Percentiles rank a stretch among this genome's conserved stretches.
Evolutionary conservation across 1,284 basidiomycete genomes (phyloP).

Genomic region (Sanghuangporus weigelae): DNA sequence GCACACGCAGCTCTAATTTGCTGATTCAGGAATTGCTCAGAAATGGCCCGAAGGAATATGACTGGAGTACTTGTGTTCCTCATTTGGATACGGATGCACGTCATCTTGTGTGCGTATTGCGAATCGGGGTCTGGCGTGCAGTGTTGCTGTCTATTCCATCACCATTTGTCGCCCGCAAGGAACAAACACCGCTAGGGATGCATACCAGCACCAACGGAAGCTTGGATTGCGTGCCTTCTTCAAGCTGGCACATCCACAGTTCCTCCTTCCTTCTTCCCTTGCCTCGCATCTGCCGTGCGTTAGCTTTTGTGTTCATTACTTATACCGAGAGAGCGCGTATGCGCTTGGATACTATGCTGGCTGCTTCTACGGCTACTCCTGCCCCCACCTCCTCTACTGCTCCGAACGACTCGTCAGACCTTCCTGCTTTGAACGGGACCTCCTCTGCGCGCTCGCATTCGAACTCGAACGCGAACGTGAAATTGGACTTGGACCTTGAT

Average conservation of each 20-base stretch:
- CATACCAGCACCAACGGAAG: slow-evolving; percentile 9
- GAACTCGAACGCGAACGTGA: not conserved
- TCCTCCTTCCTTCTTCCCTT: not conserved
- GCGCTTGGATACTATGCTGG: slow-evolving; percentile 9
- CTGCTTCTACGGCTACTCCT: not conserved
- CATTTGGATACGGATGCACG: slow-evolving; percentile 12
- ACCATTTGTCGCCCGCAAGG: not conserved
- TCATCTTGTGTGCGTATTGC: slow-evolving; percentile 17
- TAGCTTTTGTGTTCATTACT: not conserved
- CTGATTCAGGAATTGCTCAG: not conserved
- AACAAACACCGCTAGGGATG: slow-evolving; percentile 2
- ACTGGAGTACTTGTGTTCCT: slow-evolving; percentile 1
- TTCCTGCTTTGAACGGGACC: not conserved
- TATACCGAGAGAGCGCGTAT: not conserved
- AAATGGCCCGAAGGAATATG: not conserved
- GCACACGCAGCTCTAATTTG: not conserved
- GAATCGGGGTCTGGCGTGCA: slow-evolving; percentile 2
- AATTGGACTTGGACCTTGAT: not conserved
- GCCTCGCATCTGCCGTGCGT: not conserved
- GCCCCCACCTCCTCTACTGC: not conserved
- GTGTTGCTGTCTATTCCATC: not conserved
- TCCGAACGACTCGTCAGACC: not conserved
- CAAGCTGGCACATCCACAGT: not conserved
- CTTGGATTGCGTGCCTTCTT: slow-evolving; percentile 13
- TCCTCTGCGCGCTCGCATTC: not conserved